Base-by-base conservation (phyloP, 2,329 filamentous ascomycete genomes). In the Fusarium brachygibbosum region DNA sequence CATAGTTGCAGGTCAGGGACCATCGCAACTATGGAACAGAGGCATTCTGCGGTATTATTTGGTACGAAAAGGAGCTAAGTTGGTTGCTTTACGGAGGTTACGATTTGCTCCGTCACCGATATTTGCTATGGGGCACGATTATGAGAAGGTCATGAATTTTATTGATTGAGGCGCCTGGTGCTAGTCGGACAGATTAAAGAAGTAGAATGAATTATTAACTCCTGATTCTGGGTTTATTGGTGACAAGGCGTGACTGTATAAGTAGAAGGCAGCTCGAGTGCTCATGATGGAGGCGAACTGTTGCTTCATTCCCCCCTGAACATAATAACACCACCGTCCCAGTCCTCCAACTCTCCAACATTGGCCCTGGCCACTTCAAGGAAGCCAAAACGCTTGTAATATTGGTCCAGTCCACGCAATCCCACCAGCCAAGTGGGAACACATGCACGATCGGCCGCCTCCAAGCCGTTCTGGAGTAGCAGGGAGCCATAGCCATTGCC, bases 311-410 rank as follows among this genome's bases (percentile, higher is more conserved):
- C 80, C 56, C 78, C 77, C 49, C 76, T 74, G 40, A 80, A 79
- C 80, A 81, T 81, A 62, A 81, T 62, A 10, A 72, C 49, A 1
- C 79, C 79, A 12, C 79, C 79, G 29, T 79, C 73, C 79, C 79
- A 81, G 28, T 72, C 69, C 12, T 71, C 65, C 68, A 81, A 48
- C 58, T 79, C 76, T 2, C 78, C 79, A 23, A 80, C 74, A 49
- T 81, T 81, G 14, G 74, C 75, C 54, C 78, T 76, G 12, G 71
- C 78, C 23, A 80, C 77, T 61, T 78, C 74, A 12, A 68, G 62
- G 54, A 80, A 81, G 0, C 79, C 80, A 50, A 76, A 73, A 35
- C 74, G 73, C 31, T 62, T 54, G 35, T 81, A 81, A 51, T 75
- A 80, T 1, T 49, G 60, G 51, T 80, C 78, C 5, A 78, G 68